phyloP scores from a whole-genome alignment of 1,284 basidiomycete species.

The Ceratobasidium papillatum region DNA sequence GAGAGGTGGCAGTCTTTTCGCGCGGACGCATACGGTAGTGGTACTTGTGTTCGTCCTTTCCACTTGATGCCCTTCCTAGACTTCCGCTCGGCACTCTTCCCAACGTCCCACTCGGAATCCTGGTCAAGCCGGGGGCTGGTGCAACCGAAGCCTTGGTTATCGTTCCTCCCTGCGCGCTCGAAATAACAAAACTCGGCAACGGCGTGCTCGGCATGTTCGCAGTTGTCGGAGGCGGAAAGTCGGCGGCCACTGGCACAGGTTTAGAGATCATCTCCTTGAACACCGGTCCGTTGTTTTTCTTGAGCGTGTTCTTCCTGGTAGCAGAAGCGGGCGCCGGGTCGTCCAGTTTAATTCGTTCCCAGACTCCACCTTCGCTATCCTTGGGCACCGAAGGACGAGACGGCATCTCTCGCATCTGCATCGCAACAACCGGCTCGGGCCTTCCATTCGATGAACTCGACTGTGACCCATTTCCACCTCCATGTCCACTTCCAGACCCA shows the following conservation, averaged over 20 bases:
- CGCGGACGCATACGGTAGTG: conserved; percentile 33
- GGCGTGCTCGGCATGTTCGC: conserved; percentile 10
- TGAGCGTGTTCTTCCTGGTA: background rate
- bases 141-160: background rate
- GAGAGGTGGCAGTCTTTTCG: conserved; percentile 31
- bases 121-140: background rate
- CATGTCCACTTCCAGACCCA: conserved; percentile 7
- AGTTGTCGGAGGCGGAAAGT: conserved; percentile 19
- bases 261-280: conserved; percentile 36
- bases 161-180: background rate
- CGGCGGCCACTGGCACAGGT: conserved; percentile 21
- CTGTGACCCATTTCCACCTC: background rate
- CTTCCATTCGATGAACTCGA: background rate
- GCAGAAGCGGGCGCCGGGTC: background rate
- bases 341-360: conserved; percentile 32
- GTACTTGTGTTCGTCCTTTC: conserved; percentile 30
- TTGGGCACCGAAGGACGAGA: background rate
- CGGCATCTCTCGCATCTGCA: conserved; percentile 10
- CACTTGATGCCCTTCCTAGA: background rate
- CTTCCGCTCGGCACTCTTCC: background rate
- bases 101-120: background rate
- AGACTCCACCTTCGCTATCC: background rate
- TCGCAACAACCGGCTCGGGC: background rate
- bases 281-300: conserved; percentile 3
- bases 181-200: conserved; percentile 23